phyloP scores from a whole-genome alignment of 805 yeast genomes.

The Candida fluviatilis region DNA sequence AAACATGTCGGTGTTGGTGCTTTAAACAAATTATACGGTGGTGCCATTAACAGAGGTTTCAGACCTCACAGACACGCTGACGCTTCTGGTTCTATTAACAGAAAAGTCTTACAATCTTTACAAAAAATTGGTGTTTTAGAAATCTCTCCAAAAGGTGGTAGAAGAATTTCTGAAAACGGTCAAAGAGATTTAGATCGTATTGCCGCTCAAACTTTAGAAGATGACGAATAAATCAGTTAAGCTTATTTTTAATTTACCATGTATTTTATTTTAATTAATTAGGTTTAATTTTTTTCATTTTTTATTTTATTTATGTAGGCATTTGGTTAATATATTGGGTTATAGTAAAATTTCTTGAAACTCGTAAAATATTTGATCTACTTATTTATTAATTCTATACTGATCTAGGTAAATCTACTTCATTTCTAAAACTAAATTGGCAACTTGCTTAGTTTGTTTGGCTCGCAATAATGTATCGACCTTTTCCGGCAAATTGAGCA shows the following conservation, averaged over 20 bases:
- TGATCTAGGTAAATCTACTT: not conserved
- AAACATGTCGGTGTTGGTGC: constrained; percentile 99
- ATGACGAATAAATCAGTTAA: constrained; percentile 50
- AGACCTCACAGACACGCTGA: constrained; percentile 98
- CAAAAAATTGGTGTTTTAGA: constrained; percentile 98
- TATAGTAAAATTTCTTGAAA: not conserved
- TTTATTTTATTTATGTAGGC: constrained; percentile 2
- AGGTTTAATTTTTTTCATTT: constrained; percentile 3
- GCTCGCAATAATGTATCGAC: constrained; percentile 33
- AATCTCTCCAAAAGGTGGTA: constrained; percentile 96
- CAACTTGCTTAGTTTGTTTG: constrained; percentile 16
- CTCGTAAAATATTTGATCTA: not conserved
- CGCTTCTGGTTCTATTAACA: constrained; percentile 99
- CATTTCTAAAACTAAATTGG: constrained; percentile 9
- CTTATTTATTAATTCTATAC: not conserved
- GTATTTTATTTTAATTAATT: constrained; percentile 5
- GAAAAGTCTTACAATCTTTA: constrained; percentile 96
- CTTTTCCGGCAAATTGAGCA: constrained; percentile 49
- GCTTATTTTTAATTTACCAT: constrained; percentile 3
- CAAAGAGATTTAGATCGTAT: constrained; percentile 99
- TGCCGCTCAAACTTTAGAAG: constrained; percentile 98
- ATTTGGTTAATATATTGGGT: constrained; percentile 3
- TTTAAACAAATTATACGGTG: constrained; percentile 98
- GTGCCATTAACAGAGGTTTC: constrained; percentile 98
- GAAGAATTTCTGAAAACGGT: constrained; percentile 98